Base-by-base conservation (phyloP, 2,329 filamentous ascomycete genomes). In the Cordyceps militaris region DNA sequence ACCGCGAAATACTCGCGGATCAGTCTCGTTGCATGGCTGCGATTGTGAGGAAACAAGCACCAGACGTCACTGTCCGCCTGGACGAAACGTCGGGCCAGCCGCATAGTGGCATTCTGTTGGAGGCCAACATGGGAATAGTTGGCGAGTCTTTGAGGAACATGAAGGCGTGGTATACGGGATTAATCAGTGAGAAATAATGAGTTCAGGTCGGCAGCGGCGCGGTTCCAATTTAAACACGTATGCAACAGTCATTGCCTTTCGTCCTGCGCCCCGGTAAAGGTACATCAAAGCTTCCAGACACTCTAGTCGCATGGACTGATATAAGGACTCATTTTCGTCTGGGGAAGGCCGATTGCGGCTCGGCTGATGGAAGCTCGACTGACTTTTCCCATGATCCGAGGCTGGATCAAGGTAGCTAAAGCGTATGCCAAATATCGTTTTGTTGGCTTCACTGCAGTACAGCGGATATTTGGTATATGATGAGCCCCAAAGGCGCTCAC, bases 41-140 rank as follows among this genome's bases (percentile, higher is more conserved):
- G 4, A 7, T 44, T 13, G 23, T 54, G 38, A 40, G n/a, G 38
- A 43, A 54, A 23, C 36, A 54, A 2, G 34, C 36, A 16, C 51
- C 51, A 4, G 28, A 44, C 23, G 38, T 44, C n/a, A 16, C 21
- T 14, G 14, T 54, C 4, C 16, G 19, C 3, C 42, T 42, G 14
- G 38, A 54, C 1, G 51, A 54, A 30, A 42, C 10, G 3, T 1
- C 28, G 3, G 38, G 38, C 46, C 48, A 42, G 4, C 36, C 51
- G 16, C 51, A 54, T 26, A 68, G 70, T 26, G 71, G 68, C 43
- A 28, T 30, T n/a, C 14, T 46, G 2, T 11, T 46, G 10, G 24
- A 46, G 24, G 43, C 43, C 4, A 46, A 16, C 2, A 16, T 46
- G 11, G 43, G 43, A n/a, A n/a, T 7, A 26, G 10, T 19, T 5